Percentiles rank a stretch among this genome's conserved stretches.
phyloP scores from a whole-genome alignment of 306 rosid genomes.

The Vigna hirtella region DNA sequence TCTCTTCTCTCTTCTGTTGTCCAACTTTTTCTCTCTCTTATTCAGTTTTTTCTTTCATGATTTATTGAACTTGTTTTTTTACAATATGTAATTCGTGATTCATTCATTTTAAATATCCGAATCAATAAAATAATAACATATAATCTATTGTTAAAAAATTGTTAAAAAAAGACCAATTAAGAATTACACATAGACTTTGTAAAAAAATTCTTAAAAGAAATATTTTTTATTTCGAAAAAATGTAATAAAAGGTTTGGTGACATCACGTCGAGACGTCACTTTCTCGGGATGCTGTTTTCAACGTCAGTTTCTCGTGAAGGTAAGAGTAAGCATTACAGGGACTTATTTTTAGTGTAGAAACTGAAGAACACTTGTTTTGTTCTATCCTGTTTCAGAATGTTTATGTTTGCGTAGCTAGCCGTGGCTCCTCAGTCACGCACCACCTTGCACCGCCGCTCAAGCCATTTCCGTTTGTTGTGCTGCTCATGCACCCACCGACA shows the following conservation, averaged over 20 bases:
- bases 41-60: no score
- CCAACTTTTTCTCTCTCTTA: no score
- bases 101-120: no score
- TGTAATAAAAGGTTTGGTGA: background rate
- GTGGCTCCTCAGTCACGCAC: constrained; percentile 18
- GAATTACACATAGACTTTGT: no score
- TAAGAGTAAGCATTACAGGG: constrained; percentile 15
- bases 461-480: background rate
- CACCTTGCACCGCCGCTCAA: constrained; percentile 11
- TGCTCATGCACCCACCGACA: background rate
- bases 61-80: no score
- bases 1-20: no score
- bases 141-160: no score
- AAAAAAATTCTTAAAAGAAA: no score
- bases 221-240: no score
- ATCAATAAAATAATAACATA: no score
- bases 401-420: constrained; percentile 28
- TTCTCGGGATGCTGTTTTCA: background rate
- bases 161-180: no score
- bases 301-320: constrained; percentile 33
- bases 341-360: constrained; percentile 1
- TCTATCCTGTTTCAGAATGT: constrained; percentile 35
- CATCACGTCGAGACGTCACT: background rate
- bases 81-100: no score
- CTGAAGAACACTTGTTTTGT: constrained; percentile 37